Base-by-base conservation (phyloP, 2,329 filamentous ascomycete genomes). In the Phyllosticta citriasiana region DNA sequence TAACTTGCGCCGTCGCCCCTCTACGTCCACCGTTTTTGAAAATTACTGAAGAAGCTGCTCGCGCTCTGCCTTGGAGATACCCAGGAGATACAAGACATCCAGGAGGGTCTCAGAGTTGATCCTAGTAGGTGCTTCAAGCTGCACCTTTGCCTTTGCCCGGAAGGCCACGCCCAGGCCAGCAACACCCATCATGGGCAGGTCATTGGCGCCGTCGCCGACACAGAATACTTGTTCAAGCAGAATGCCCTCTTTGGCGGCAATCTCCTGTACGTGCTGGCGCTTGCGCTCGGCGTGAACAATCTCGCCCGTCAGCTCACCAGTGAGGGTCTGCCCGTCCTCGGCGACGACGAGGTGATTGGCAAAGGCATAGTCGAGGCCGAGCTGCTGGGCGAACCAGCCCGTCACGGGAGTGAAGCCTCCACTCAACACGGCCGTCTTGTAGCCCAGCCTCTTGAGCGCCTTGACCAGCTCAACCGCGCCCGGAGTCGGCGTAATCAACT, bases 361-460 rank as follows among this genome's bases (percentile, higher is more conserved):
- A 71, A 88, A 85, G 0, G 90, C 91, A 70, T 96, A 86, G 73
- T 97, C 89, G 61, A 99, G 84, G 14, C 90, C 90, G 26, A 99
- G 78, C 69, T 90, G 81, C 51, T 79, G 79, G 16, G 89, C 91
- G 40, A 97, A 82, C 90, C 92, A 97, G 62, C 85, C 82, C 0
- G 94, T 95, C 65, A 97, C 77, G 0, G 93, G 92, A 65, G 89
- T 84, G 75, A 99, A 99, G 0, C 94, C 94, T 53, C 94, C 94
- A 35, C 91, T 96, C 33, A 97, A 77, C 4, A 99, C 93, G 0
- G 92, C 94, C 1, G 91, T 91, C 76, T 89, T 93, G 74, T 89
- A 88, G 7, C 93, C 93, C 4, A 96, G 77, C 24, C 82, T 80
- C 74, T 89, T 91, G 57, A 99, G 77, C 0, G 86, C 88, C 63